Evolutionary conservation across 73 alveolate genomes (phyloP).

Genomic region (Paramecium caudatum): DNA sequence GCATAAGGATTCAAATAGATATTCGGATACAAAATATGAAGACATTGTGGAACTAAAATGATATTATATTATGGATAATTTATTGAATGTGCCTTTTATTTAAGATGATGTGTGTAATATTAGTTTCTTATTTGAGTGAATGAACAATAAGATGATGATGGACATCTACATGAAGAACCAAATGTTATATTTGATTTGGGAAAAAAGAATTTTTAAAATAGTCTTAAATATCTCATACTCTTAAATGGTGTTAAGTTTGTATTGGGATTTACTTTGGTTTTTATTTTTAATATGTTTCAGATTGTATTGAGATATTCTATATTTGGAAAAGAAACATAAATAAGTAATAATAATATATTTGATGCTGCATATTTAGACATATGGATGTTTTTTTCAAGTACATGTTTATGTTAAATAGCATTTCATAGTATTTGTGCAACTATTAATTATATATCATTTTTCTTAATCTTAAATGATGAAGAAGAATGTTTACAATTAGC

Average conservation of each 20-base stretch:
- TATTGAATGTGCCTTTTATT: no score
- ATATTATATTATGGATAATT: no score
- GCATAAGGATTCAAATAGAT: constrained; percentile 47
- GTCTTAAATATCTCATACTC: background rate
- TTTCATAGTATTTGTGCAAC: constrained; percentile 9
- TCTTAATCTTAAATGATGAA: background rate
- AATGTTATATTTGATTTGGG: background rate
- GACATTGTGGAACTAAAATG: constrained; percentile 41
- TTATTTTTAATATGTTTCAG: background rate
- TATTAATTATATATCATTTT: background rate
- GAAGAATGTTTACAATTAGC: background rate
- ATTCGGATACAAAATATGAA: constrained; percentile 37
- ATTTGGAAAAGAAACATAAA: background rate
- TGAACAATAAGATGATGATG: no score
- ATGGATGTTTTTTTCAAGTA: constrained; percentile 24
- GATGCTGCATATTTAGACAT: background rate
- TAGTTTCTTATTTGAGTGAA: no score
- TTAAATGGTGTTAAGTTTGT: background rate
- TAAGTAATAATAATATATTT: background rate
- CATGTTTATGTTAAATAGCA: background rate
- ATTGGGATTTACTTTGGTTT: background rate
- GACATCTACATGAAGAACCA: constrained; percentile 3
- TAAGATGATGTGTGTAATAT: no score
- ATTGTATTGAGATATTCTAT: background rate
- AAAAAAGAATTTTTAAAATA: background rate